These are phyloP conservation scores for Suhomyces sp. DNA, from an alignment of 805 yeast species.

Conservation along the genomic window DNA sequence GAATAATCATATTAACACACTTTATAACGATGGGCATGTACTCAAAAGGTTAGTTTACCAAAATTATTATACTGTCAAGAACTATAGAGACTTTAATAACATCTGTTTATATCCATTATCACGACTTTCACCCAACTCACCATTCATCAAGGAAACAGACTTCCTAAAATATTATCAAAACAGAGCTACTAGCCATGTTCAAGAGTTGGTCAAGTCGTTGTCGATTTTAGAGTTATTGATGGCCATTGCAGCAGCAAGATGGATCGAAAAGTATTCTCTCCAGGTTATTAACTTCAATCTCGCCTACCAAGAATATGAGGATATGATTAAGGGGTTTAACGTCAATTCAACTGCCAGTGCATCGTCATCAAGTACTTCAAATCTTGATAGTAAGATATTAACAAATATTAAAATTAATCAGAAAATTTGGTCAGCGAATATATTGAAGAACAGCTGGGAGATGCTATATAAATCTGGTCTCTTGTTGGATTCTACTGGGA, in stretches of 20 bases:
- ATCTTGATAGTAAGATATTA: constrained; percentile 35
- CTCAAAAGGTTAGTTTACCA: constrained; percentile 17
- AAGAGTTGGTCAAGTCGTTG: constrained; percentile 35
- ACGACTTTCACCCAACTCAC: constrained; percentile 19
- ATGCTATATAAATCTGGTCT: constrained; percentile 55
- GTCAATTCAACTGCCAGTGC: constrained; percentile 37
- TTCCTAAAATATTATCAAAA: constrained; percentile 23
- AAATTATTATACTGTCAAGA: constrained; percentile 60
- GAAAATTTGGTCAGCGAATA: constrained; percentile 60
- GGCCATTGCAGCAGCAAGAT: constrained; percentile 73
- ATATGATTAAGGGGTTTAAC: constrained; percentile 48
- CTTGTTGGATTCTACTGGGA: constrained; percentile 45
- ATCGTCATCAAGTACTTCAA: constrained; percentile 29
- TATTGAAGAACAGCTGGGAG: constrained; percentile 76
- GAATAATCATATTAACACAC: constrained; percentile 41
- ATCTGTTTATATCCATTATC: constrained; percentile 43
- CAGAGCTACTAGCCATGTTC: constrained; percentile 24
- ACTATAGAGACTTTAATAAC: constrained; percentile 50
- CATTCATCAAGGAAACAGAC: constrained; percentile 26
- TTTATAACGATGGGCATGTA: constrained; percentile 6
- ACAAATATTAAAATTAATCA: constrained; percentile 35
- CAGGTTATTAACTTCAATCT: constrained; percentile 72
- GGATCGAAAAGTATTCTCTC: constrained; percentile 55
- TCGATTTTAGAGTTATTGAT: constrained; percentile 73
- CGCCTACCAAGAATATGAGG: constrained; percentile 72